Base-by-base conservation (phyloP, 805 yeast species). In the Candida ovalis region DNA sequence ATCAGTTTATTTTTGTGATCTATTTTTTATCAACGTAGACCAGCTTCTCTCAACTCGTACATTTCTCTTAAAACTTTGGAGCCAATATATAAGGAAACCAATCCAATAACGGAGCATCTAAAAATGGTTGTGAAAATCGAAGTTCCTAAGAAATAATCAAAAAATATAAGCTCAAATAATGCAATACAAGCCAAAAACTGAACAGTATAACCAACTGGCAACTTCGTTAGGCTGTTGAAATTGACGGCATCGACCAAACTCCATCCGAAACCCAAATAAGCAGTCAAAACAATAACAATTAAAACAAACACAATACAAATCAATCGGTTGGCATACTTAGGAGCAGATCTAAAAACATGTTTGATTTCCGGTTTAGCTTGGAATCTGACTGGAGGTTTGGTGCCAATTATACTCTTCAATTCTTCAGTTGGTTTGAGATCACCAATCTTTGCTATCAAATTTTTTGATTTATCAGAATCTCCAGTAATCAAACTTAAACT, bases 61-160 rank as follows among this genome's bases (percentile, higher is more conserved):
- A 63, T 37, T 18, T 52, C 55, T 60, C 84, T 74, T 58, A 88
- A 74, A 17, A 83, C 84, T 56, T 79, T 77, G n/a, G 86, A 74
- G 13, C 94, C 94, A 45, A 81, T 66, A 60, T 76, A 74, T 37
- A 86, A 61, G 27, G 83, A 70, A 30, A 85, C 74, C 1, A 81
- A 72, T 3, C 76, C 77, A 46, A 84, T 66, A 21, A 80, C 57
- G 6, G 71, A 69, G 19, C 70, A 61, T 51, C 78, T 71, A 53
- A 70, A 68, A 36, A 86, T 59, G 6, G 88, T 76, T 17, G 73
- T 70, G 64, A 86, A 86, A 37, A 86, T 82, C 15, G 84, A 73
- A 32, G 79, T 71, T 18, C 80, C 77, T 55, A 77, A 60, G 66
- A 75, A 86, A 67, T 86, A 86, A 51, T 71, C 74, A 50, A 78